Percentiles rank a stretch among this genome's conserved stretches.
Evolutionary conservation across 768 basidiomycete genomes (phyloP).

Genomic region (Amanita pallidorosea): DNA sequence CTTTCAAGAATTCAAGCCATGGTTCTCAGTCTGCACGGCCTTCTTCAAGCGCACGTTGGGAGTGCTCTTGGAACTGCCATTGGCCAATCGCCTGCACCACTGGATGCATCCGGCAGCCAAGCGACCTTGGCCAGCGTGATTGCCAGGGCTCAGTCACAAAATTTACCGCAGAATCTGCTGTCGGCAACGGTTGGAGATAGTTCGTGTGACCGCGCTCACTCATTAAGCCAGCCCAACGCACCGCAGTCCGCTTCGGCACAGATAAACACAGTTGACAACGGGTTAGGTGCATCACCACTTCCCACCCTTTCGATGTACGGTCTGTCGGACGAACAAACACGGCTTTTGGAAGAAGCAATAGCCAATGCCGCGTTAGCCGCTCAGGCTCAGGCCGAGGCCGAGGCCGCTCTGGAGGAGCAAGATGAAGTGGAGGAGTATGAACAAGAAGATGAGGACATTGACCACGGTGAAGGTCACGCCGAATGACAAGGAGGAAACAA

Average conservation of each 20-base stretch:
- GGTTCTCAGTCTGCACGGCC: conserved; percentile 42
- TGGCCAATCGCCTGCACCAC: conserved; percentile 17
- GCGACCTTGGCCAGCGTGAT: conserved; percentile 65
- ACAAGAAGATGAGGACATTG: conserved; percentile 33
- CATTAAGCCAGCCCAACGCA: neutral
- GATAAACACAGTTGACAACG: neutral
- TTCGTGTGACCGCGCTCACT: conserved; percentile 9
- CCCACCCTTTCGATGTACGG: conserved; percentile 56
- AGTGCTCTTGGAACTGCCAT: conserved; percentile 36
- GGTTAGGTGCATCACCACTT: conserved; percentile 7
- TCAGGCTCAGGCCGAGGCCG: conserved; percentile 70
- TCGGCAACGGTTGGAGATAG: neutral
- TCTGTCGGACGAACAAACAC: conserved; percentile 63
- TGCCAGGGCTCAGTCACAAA: conserved; percentile 55
- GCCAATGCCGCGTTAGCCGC: conserved; percentile 66
- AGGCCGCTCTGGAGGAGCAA: conserved; percentile 61
- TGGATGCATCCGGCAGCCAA: conserved; percentile 44
- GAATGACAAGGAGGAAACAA: conserved; percentile 15
- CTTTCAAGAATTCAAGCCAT: conserved; percentile 39
- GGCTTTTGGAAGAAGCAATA: conserved; percentile 60
- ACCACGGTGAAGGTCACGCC: conserved; percentile 25
- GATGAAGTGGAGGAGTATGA: conserved; percentile 40
- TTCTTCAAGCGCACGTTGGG: conserved; percentile 49
- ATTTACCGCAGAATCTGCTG: conserved; percentile 12
- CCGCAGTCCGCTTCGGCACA: neutral